Evolutionary conservation across 257 asterid genomes (phyloP), one percentile per base, ranked within the genome.

Genomic region (Solanum chiquidenum): DNA sequence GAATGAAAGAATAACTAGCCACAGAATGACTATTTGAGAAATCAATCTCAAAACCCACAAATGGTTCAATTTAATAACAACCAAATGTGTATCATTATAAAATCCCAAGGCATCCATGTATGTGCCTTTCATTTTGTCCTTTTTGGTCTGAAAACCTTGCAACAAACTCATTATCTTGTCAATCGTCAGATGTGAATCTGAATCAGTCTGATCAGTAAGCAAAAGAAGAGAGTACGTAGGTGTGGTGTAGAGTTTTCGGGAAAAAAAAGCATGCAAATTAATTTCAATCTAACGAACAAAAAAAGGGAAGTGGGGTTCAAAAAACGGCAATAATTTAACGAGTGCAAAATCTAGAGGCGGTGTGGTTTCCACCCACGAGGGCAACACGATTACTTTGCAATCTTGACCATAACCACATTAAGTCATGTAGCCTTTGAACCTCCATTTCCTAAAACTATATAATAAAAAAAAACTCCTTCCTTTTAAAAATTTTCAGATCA

Each of bases 351-450:
- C 93, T 83, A 58, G 94, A 83, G 49, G 93, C 93, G 52, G 93
- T 92, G 91, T 92, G 94, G 82, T 92, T 92, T 62, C 93, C 93
- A 91, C 94, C 94, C 91, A 91, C 93, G 27, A 92, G 91, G 87
- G 92, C 83, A 86, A 89, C 91, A 55, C 90, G 88, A 55, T 55
- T 88, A 46, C 34, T 86, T 69, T 85, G 84, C 69, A 84, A 46
- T 52, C 91, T 87, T 29, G 76, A 86, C 74, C 90, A 87, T 66
- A 91, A 20, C 18, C 87, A 23, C 62, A 88, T 34, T 58, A 91
- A 79, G 3, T 90, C 91, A 62, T 64, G 85, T 12, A 90, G 83
- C 68, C 92, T 90, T 62, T 85, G 87, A 74, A 89, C 88, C 90
- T 90, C 93, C 93, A 91, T 90, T 88, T 69, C 83, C 87, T 64